phyloP scores from a whole-genome alignment of 1,284 basidiomycete species.

The Tylopilus orsonianus region DNA sequence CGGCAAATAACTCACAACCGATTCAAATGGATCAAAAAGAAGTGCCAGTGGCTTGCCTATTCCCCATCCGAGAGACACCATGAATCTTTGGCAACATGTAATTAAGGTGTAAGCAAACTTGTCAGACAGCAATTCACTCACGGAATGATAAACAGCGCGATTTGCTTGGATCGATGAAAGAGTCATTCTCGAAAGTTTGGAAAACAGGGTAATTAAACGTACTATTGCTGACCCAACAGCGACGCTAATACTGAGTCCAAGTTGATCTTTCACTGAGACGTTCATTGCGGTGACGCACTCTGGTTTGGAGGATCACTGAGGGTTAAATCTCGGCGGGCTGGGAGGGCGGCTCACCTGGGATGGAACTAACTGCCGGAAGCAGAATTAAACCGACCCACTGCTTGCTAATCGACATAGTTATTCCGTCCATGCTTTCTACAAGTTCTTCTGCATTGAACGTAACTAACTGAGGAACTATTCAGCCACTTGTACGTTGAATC shows the following conservation, averaged over 20 bases:
- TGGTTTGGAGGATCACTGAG: conserved; percentile 14
- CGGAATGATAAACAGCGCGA: conserved; percentile 65
- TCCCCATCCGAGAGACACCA: conserved; percentile 67
- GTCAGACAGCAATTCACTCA: conserved; percentile 12
- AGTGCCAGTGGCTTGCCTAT: conserved; percentile 68
- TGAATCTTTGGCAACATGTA: conserved; percentile 45
- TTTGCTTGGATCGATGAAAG: conserved; percentile 57
- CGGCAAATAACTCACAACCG: conserved; percentile 45
- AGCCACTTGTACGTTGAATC: conserved; percentile 4
- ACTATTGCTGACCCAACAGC: conserved; percentile 92
- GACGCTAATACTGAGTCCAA: conserved; percentile 74
- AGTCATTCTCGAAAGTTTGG: neutral
- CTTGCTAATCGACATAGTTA: conserved; percentile 55
- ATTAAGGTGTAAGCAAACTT: neutral
- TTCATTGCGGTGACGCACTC: conserved; percentile 89
- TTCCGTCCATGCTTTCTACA: conserved; percentile 76
- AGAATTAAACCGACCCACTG: conserved; percentile 88
- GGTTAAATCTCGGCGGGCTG: neutral
- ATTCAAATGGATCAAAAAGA: conserved; percentile 82
- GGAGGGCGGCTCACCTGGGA: conserved; percentile 52
- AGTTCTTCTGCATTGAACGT: conserved; percentile 86
- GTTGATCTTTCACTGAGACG: conserved; percentile 81
- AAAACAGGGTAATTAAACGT: conserved; percentile 33
- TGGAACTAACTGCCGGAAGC: conserved; percentile 85
- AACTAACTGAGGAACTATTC: conserved; percentile 48